A percentile compares a stretch with the other conserved stretches of the same genome.
Conservation (phyloP, 2,329 filamentous ascomycete species). For the Stagonosporopsis tanaceti region DNA sequence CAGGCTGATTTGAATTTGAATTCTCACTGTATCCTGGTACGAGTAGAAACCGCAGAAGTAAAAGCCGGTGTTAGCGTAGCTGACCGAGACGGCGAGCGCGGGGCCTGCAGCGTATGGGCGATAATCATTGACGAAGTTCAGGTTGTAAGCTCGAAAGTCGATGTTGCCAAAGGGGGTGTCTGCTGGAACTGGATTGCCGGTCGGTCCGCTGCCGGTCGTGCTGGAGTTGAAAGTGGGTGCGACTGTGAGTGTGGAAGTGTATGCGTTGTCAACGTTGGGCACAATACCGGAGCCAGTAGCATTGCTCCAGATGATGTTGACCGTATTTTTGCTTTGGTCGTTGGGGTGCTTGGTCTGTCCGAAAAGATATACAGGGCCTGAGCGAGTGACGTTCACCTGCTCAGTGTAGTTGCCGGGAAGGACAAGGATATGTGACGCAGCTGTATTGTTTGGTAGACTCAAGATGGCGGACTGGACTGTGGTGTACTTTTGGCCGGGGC, state of each 20-base stretch:
- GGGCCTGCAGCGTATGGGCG: constrained; percentile 63
- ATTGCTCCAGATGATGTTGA: constrained; percentile 66
- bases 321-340: constrained; percentile 58
- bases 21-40: constrained; percentile 70
- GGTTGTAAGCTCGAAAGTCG: constrained; percentile 72
- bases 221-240: constrained; percentile 70
- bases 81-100: constrained; percentile 66
- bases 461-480: constrained; percentile 59
- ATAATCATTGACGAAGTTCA: constrained; percentile 70
- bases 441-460: constrained; percentile 56
- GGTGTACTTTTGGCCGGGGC: constrained; percentile 33
- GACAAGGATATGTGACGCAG: constrained; percentile 65
- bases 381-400: constrained; percentile 70
- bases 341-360: constrained; percentile 63
- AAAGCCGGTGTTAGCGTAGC: constrained; percentile 71
- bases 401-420: constrained; percentile 68
- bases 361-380: constrained; percentile 67
- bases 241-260: constrained; percentile 67
- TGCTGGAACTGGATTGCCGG: constrained; percentile 66
- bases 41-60: constrained; percentile 72
- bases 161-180: constrained; percentile 69
- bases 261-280: constrained; percentile 66
- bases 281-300: constrained; percentile 59
- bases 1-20: too few relatives aligned
- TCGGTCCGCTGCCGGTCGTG: constrained; percentile 68